Percentiles rank a stretch among this genome's conserved stretches.
Conservation (phyloP, 306 rosid species). For the Citrullus amarus region DNA sequence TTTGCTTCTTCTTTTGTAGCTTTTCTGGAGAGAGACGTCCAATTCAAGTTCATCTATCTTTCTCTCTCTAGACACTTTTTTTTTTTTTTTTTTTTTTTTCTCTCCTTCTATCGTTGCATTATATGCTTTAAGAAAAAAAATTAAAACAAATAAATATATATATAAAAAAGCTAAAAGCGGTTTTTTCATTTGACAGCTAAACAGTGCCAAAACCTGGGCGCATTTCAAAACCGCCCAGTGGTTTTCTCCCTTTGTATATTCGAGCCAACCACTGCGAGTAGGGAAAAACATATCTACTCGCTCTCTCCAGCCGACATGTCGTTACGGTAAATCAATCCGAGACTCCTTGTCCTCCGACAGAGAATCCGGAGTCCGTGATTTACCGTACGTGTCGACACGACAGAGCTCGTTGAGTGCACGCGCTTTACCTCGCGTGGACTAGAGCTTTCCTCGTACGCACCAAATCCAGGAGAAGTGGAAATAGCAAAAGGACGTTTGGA, state of each 20-base stretch:
- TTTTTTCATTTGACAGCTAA: constrained; percentile 1
- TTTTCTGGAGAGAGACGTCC: not conserved
- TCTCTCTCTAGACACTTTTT: not conserved
- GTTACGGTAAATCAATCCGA: not conserved
- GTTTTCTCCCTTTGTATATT: not conserved
- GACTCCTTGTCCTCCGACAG: not conserved
- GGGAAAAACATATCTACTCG: rapidly evolving
- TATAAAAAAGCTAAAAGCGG: not conserved
- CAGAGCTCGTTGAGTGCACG: not conserved
- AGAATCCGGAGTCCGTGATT: not conserved
- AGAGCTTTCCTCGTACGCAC: not conserved
- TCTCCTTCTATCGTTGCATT: not conserved
- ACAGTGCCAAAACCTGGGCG: constrained; percentile 5
- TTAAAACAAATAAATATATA: no score
- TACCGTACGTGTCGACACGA: not conserved
- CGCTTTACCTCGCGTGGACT: not conserved
- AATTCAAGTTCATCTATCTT: not conserved
- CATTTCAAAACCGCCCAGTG: constrained; percentile 6
- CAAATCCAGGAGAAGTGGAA: constrained; percentile 4
- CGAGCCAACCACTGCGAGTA: constrained; percentile 1
- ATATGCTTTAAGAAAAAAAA: not conserved
- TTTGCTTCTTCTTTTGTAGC: not conserved
- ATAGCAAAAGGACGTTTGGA: not conserved
- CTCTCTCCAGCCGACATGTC: not conserved
- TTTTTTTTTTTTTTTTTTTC: not conserved